Evolutionary conservation across 2,329 filamentous ascomycete genomes (phyloP).

Genomic region (Diaporthe citrichinensis): DNA sequence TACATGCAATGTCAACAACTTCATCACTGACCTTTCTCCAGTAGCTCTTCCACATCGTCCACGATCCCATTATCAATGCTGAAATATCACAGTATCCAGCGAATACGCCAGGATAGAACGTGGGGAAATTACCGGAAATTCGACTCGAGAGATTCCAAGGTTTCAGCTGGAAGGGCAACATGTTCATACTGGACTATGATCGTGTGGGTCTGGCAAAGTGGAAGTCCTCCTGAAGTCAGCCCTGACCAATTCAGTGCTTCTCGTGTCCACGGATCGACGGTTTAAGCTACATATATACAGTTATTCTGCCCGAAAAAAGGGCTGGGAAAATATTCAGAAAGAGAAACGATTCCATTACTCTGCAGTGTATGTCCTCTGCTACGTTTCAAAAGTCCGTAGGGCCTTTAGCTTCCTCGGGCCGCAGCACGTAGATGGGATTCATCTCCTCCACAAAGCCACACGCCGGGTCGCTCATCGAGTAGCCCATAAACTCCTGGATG

Average conservation of each 20-base stretch:
- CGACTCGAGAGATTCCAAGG: background rate
- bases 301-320: background rate
- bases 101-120: too few species aligned
- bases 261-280: background rate
- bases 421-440: conserved; percentile 5
- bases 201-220: background rate
- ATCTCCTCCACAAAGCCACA: conserved; percentile 15
- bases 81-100: background rate
- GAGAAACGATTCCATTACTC: background rate
- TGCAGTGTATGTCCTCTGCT: background rate
- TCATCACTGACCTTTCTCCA: background rate
- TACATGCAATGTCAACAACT: background rate
- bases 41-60: background rate
- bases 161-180: background rate
- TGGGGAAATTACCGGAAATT: background rate
- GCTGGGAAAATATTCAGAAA: background rate
- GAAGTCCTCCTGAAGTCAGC: background rate
- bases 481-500: conserved; percentile 20
- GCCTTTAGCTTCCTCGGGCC: background rate
- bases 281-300: background rate
- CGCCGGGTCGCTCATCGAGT: conserved; percentile 17
- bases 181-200: background rate
- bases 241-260: background rate
- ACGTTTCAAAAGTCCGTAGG: background rate
- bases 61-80: background rate